Percentiles rank a stretch among this genome's conserved stretches.
Evolutionary conservation across 352 stramenopile genomes (phyloP).

Genomic region (Globisporangium paddicum): DNA sequence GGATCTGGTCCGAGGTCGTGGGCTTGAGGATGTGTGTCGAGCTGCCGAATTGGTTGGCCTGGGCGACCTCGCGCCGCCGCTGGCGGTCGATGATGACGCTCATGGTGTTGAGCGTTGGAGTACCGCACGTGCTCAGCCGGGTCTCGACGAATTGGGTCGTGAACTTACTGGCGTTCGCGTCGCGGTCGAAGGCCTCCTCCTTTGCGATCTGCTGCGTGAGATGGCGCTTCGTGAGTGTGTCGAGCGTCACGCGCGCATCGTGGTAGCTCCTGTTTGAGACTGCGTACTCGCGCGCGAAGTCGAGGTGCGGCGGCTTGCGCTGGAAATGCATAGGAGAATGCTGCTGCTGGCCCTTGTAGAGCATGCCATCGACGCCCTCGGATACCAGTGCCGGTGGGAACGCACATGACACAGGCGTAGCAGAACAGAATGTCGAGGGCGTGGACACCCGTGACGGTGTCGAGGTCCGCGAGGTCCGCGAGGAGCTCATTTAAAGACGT

Average conservation of each 20-base stretch:
- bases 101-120: conserved; percentile 65
- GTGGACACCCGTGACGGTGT: not conserved
- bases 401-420: conserved; percentile 6
- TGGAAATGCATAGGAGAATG: conserved; percentile 22
- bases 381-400: conserved; percentile 18
- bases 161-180: conserved; percentile 32
- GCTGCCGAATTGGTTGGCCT: not conserved
- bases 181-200: conserved; percentile 50
- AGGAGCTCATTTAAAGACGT: not conserved
- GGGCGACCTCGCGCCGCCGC: conserved; percentile 16
- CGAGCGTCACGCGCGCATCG: conserved; percentile 40
- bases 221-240: conserved; percentile 42
- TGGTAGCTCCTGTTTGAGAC: conserved; percentile 34
- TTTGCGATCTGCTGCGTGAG: conserved; percentile 38
- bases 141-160: conserved; percentile 53
- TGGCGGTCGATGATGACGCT: conserved; percentile 48
- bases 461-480: not conserved
- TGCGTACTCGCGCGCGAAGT: conserved; percentile 47
- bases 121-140: conserved; percentile 49
- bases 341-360: conserved; percentile 29
- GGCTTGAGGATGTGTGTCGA: not conserved
- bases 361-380: conserved; percentile 38
- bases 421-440: not conserved
- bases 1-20: conserved; percentile 17
- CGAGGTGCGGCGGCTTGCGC: conserved; percentile 51